Percentiles rank a stretch among this genome's conserved stretches.
Conservation (phyloP, 2,329 filamentous ascomycete species). For the Trichophyton schoenleinii region DNA sequence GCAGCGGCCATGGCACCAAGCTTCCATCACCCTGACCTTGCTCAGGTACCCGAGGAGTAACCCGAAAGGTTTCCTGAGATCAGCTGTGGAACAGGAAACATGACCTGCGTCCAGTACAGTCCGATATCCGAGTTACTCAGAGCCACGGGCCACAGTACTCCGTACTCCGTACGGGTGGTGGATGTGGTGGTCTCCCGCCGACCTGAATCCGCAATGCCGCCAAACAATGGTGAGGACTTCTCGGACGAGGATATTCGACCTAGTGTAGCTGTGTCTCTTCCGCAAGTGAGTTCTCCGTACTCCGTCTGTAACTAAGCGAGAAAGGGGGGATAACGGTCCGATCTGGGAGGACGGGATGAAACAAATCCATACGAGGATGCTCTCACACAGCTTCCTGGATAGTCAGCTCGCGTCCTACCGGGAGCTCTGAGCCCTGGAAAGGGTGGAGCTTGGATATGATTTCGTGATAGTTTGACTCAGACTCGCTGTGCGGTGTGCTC, state of each 20-base stretch:
- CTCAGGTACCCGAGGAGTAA: not conserved
- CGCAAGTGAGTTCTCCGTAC: not conserved
- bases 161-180: too few relatives aligned
- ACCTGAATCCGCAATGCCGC: not conserved
- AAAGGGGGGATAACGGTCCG: not conserved
- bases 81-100: not conserved
- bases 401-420: not conserved
- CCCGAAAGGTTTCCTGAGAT: not conserved
- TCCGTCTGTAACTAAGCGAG: not conserved
- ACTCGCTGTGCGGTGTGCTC: not conserved
- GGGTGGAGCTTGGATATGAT: not conserved
- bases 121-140: not conserved
- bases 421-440: not conserved
- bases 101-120: not conserved
- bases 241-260: not conserved
- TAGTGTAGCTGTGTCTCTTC: not conserved
- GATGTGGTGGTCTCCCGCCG: too few relatives aligned
- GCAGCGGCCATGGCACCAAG: not conserved
- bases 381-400: not conserved
- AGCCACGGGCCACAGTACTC: too few relatives aligned
- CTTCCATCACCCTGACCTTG: not conserved
- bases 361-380: not conserved
- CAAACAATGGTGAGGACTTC: not conserved
- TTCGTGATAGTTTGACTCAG: not conserved
- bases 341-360: not conserved